These are phyloP conservation scores for Daedaleopsis nitida DNA, from an alignment of 768 basidiomycete genomes.

Conservation along the genomic window DNA sequence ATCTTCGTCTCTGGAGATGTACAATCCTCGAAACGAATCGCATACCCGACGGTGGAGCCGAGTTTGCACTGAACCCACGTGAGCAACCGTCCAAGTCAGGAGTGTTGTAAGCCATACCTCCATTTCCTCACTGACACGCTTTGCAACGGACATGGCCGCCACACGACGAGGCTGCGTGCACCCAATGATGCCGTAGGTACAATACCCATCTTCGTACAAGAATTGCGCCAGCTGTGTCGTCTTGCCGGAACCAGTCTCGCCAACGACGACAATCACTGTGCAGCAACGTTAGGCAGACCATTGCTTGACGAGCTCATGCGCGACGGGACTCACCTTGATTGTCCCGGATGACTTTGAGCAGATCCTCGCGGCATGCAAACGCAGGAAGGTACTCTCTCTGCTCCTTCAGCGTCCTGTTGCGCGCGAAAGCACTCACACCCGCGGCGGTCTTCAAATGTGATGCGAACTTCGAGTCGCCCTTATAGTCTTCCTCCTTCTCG, in stretches of 20 bases:
- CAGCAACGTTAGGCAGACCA: not conserved
- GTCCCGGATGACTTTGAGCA: constrained; percentile 86
- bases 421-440: constrained; percentile 82
- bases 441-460: constrained; percentile 81
- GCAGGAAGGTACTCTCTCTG: constrained; percentile 97
- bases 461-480: constrained; percentile 97
- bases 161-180: constrained; percentile 99
- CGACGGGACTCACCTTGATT: constrained; percentile 76
- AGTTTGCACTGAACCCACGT: constrained; percentile 68
- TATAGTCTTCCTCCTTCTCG: constrained; percentile 71
- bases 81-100: constrained; percentile 9
- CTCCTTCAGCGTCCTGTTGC: constrained; percentile 82
- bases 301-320: not conserved
- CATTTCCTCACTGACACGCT: constrained; percentile 99
- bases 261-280: constrained; percentile 89
- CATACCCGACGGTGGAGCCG: constrained; percentile 90
- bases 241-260: constrained; percentile 99
- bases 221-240: constrained; percentile 97
- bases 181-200: constrained; percentile 84
- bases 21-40: constrained; percentile 98
- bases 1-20: constrained; percentile 93
- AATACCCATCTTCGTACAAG: constrained; percentile 96
- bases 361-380: constrained; percentile 93
- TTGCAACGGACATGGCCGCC: constrained; percentile 99
- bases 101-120: constrained; percentile 56